Evolutionary conservation across 2,329 filamentous ascomycete species (phyloP).

Genomic region (Colletotrichum cereale): DNA sequence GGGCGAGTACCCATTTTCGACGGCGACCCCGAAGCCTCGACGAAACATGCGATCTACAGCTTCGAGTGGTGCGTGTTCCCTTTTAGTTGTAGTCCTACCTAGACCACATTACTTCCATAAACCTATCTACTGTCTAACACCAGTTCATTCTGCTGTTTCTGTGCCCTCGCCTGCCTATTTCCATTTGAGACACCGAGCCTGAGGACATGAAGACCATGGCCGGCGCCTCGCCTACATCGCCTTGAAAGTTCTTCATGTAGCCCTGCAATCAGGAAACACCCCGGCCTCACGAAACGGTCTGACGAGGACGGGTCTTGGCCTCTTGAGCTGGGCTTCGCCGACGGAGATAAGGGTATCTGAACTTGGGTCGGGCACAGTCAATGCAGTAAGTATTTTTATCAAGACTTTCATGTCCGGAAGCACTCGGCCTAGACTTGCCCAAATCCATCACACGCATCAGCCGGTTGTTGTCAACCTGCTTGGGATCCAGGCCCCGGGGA

Average conservation of each 20-base stretch:
- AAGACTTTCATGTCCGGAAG: too few relatives aligned
- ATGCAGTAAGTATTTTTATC: neutral
- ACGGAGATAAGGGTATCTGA: neutral
- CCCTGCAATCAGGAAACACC: neutral
- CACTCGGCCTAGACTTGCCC: neutral
- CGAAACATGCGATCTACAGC: too few relatives aligned
- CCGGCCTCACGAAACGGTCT: neutral
- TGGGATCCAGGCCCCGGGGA: neutral
- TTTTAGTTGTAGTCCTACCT: too few relatives aligned
- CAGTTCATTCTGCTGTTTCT: neutral
- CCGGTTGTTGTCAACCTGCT: neutral
- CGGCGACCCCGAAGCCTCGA: too few relatives aligned
- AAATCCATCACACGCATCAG: neutral
- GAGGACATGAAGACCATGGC: neutral
- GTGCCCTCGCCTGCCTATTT: neutral
- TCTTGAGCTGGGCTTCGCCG: neutral
- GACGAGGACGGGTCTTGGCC: neutral
- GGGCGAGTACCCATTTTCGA: neutral
- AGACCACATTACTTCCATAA: too few relatives aligned
- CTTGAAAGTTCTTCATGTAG: neutral
- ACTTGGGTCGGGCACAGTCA: neutral
- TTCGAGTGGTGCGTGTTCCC: too few relatives aligned
- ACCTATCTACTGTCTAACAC: too few relatives aligned
- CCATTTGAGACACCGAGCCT: neutral
- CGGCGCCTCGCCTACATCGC: neutral